Base-by-base conservation (phyloP, 108 stramenopile genomes). In the Cylindrotheca fusiformis region DNA sequence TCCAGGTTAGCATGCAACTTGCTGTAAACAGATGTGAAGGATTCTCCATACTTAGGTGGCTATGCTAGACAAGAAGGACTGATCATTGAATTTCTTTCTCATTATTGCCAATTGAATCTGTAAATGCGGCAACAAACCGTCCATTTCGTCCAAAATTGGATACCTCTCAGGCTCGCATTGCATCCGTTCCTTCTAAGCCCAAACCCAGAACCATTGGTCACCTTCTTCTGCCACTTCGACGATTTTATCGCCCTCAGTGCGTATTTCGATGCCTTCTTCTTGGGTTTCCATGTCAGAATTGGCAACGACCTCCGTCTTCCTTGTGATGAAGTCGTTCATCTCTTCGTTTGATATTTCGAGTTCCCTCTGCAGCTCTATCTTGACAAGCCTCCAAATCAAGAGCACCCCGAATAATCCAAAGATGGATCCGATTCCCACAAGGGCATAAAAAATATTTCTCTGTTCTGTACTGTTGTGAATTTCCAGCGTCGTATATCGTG, bases 141-240 rank as follows among this genome's bases (percentile, higher is more conserved):
- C n/a, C n/a, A n/a, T n/a, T n/a, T n/a, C n/a, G n/a, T n/a, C n/a
- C n/a, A n/a, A n/a, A n/a, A n/a, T n/a, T n/a, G n/a, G n/a, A n/a
- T n/a, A n/a, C n/a, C n/a, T n/a, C n/a, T n/a, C n/a, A n/a, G n/a
- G n/a, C n/a, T n/a, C n/a, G n/a, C 36, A 41, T 14, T 41, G 36
- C 6, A 41, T 10, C 36, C 14, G 36, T 41, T 41, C 36, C 36
- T 41, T 41, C 36, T 41, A 74, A 10, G 53, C 65, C 72, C 72
- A 74, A 2, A 74, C 45, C 72, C 72, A 74, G 36, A 61, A 74
- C 65, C 65, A 74, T 55, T 74, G 63, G 26, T 74, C 72, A 23
- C 65, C 65, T 46, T 66, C 58, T 23, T 36, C 54, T 54, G 22
- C 26, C 1, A 5, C 47, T 27, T 48, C n/a, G 0, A 18, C 19